A percentile compares a stretch with the other conserved stretches of the same genome.
Evolutionary conservation across 345 rosid species (phyloP).

Genomic region (Odontarrhena argentea): DNA sequence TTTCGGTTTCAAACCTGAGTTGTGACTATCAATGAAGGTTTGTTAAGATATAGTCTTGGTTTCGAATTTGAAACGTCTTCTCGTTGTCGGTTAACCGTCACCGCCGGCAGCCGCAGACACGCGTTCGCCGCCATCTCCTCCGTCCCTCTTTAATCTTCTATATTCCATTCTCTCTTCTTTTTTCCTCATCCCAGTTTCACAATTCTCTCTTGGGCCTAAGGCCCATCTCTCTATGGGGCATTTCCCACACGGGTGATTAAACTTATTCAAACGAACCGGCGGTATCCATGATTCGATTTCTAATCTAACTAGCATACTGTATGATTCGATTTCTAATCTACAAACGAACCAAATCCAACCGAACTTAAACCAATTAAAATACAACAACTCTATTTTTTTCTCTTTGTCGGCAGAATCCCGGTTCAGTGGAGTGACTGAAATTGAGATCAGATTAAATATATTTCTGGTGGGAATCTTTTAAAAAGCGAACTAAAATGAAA

Average conservation of each 20-base stretch:
- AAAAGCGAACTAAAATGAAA: neutral
- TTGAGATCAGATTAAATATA: too few species aligned
- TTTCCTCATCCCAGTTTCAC: neutral
- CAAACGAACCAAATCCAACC: neutral
- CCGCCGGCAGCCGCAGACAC: slow-evolving; percentile 26
- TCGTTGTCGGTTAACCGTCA: slow-evolving; percentile 23
- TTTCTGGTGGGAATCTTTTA: too few species aligned
- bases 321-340: neutral
- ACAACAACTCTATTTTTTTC: too few species aligned
- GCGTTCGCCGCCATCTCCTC: slow-evolving; percentile 38
- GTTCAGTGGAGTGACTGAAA: too few species aligned
- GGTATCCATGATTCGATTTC: too few species aligned
- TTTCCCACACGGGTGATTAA: neutral
- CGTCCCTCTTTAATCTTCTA: slow-evolving; percentile 7
- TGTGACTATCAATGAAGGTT: slow-evolving; percentile 74
- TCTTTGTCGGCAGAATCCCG: too few species aligned
- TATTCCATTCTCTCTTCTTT: neutral
- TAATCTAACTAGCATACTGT: neutral
- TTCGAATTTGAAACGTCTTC: slow-evolving; percentile 28
- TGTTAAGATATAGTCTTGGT: slow-evolving; percentile 47
- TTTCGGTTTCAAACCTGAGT: slow-evolving; percentile 56
- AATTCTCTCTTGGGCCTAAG: neutral
- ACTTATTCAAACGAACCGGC: too few species aligned
- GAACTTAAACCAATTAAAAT: neutral
- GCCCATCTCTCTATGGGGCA: slow-evolving; percentile 15